These are phyloP conservation scores for Exophiala spinifera DNA, from an alignment of 2,329 filamentous ascomycete species.

Conservation along the genomic window DNA sequence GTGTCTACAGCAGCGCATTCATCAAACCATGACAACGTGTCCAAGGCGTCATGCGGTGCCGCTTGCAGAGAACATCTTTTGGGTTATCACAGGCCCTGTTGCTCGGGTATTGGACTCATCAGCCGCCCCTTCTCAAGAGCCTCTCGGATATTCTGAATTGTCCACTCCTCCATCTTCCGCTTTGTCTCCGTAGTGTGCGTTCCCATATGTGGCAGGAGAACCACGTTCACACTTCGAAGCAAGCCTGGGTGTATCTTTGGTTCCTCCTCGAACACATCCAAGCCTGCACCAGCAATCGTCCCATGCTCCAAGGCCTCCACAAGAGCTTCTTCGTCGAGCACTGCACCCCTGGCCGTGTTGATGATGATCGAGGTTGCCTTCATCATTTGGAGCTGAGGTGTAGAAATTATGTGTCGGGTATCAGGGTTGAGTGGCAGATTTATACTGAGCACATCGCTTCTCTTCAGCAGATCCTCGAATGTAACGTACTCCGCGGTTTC, in stretches of 20 bases:
- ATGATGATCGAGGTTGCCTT: conserved; percentile 73
- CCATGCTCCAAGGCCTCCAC: conserved; percentile 69
- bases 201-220: conserved; percentile 82
- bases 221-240: conserved; percentile 64
- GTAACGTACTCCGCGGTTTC: conserved; percentile 64
- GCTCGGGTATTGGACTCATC: conserved; percentile 1
- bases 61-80: background rate
- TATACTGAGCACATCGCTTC: conserved; percentile 73
- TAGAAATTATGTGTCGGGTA: conserved; percentile 74
- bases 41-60: too few species aligned
- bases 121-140: conserved; percentile 1
- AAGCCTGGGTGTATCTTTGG: conserved; percentile 72
- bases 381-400: conserved; percentile 69
- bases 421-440: conserved; percentile 74
- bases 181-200: conserved; percentile 69
- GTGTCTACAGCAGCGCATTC: too few species aligned
- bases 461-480: conserved; percentile 68
- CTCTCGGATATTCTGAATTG: conserved; percentile 25
- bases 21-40: too few species aligned
- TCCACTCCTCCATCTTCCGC: conserved; percentile 44
- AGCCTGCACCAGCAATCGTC: conserved; percentile 66
- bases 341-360: conserved; percentile 78
- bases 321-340: conserved; percentile 77
- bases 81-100: background rate
- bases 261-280: conserved; percentile 83